A percentile compares a stretch with the other conserved stretches of the same genome.
Evolutionary conservation across 139 green algal genomes (phyloP).

Genomic region (Chlamydomonas schloesseri): DNA sequence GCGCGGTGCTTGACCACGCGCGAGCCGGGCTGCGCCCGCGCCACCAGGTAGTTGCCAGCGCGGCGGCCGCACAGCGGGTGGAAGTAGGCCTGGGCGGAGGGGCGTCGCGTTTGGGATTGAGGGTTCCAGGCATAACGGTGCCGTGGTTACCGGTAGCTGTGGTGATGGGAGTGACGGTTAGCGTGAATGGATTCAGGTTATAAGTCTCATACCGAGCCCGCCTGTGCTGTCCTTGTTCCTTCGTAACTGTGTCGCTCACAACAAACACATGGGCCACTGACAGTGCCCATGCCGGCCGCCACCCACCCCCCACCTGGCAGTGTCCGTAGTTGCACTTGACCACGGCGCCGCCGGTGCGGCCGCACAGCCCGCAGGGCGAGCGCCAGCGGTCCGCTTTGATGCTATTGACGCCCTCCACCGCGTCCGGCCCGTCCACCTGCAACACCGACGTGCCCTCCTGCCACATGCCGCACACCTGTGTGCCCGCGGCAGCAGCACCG

Average conservation of each 20-base stretch:
- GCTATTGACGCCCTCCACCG: constrained; percentile 50
- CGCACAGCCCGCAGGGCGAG: constrained; percentile 56
- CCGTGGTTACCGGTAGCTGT: too few relatives aligned
- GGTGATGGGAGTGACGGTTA: too few relatives aligned
- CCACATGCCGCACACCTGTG: constrained; percentile 81
- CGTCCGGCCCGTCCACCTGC: constrained; percentile 44
- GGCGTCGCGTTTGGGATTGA: too few relatives aligned
- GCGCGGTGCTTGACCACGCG: constrained; percentile 58
- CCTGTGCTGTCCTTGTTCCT: too few relatives aligned
- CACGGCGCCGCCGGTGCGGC: constrained; percentile 53
- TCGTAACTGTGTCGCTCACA: too few relatives aligned
- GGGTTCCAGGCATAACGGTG: too few relatives aligned
- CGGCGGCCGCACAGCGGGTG: constrained; percentile 89
- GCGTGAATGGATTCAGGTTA: too few relatives aligned
- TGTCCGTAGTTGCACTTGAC: constrained; percentile 65
- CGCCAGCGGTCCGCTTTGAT: constrained; percentile 61
- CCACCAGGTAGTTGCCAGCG: constrained; percentile 72
- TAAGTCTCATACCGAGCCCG: too few relatives aligned
- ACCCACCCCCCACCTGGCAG: constrained; percentile 28
- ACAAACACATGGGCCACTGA: too few relatives aligned
- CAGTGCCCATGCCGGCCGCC: too few relatives aligned
- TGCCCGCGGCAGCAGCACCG: too few relatives aligned
- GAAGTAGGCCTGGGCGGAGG: constrained; percentile 66
- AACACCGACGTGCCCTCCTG: constrained; percentile 62
- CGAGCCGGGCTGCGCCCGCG: neutral